phyloP scores from a whole-genome alignment of 2,329 filamentous ascomycete species.

The Macrophomina phaseolina region DNA sequence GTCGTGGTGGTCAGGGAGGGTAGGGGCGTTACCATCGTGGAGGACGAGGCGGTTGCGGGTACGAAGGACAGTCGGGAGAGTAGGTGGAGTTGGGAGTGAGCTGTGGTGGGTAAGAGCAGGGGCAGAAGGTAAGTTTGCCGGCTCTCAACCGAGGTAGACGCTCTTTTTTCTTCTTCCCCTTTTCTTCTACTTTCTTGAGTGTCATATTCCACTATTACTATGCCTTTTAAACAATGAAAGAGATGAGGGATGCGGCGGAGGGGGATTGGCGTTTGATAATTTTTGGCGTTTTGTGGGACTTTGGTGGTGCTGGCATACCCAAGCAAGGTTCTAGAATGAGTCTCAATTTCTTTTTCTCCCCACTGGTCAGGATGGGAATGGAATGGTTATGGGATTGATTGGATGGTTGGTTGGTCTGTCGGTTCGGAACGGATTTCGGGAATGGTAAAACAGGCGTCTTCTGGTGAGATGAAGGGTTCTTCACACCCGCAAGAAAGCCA shows the following conservation, averaged over 20 bases:
- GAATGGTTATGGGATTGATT: background rate
- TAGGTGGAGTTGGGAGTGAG: conserved; percentile 18
- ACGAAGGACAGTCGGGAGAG: conserved; percentile 4
- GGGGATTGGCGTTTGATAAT: background rate
- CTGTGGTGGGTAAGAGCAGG: background rate
- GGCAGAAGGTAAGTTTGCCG: background rate
- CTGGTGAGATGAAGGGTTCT: no score
- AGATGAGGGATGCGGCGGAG: background rate
- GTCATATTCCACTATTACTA: background rate
- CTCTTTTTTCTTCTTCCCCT: background rate
- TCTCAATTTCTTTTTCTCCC: background rate
- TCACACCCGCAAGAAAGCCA: no score
- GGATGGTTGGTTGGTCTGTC: no score
- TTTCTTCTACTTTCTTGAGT: background rate
- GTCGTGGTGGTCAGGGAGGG: conserved; percentile 19
- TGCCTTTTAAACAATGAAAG: background rate
- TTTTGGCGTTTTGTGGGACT: background rate
- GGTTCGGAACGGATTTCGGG: no score
- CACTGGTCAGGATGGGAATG: background rate
- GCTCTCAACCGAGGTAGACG: background rate
- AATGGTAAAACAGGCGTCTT: no score
- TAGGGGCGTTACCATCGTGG: conserved; percentile 1
- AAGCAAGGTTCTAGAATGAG: no score
- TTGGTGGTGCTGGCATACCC: no score
- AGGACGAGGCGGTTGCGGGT: background rate